Evolutionary conservation across 2,329 filamentous ascomycete genomes (phyloP).

Genomic region (Microcyclospora tardicrescens): DNA sequence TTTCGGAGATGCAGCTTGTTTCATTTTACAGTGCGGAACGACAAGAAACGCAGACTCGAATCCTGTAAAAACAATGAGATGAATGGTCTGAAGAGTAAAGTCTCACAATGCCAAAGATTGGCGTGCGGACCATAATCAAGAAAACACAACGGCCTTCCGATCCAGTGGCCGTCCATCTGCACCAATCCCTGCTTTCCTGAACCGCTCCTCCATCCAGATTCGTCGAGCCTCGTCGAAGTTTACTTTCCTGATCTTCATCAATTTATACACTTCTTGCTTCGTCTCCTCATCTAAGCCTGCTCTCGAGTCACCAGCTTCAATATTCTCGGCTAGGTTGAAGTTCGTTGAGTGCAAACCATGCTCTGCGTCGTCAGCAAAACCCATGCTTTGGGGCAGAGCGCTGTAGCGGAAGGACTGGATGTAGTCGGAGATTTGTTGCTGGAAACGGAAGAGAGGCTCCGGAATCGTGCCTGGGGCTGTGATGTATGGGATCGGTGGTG

Average conservation of each 20-base stretch:
- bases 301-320: slow-evolving; percentile 65
- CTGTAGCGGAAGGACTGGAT: slow-evolving; percentile 49
- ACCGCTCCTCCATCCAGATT: slow-evolving; percentile 72
- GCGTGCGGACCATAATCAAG: slow-evolving; percentile 29
- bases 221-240: slow-evolving; percentile 84
- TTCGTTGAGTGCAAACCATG: slow-evolving; percentile 69
- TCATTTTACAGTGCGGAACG: no score
- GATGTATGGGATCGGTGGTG: slow-evolving; percentile 46
- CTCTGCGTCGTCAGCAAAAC: slow-evolving; percentile 74
- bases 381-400: slow-evolving; percentile 52
- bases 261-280: slow-evolving; percentile 70
- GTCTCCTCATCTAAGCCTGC: slow-evolving; percentile 67
- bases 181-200: slow-evolving; percentile 77
- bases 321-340: slow-evolving; percentile 72
- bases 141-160: slow-evolving; percentile 93
- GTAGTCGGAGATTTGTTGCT: slow-evolving; percentile 28
- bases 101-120: not conserved
- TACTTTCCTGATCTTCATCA: slow-evolving; percentile 78
- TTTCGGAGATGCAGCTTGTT: no score
- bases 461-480: slow-evolving; percentile 37
- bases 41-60: no score
- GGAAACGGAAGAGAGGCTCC: slow-evolving; percentile 39
- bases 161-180: slow-evolving; percentile 78
- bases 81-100: no score
- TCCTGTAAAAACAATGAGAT: no score